phyloP scores from a whole-genome alignment of 495 filamentous ascomycete genomes.

The Staphylotrichum longicolle region DNA sequence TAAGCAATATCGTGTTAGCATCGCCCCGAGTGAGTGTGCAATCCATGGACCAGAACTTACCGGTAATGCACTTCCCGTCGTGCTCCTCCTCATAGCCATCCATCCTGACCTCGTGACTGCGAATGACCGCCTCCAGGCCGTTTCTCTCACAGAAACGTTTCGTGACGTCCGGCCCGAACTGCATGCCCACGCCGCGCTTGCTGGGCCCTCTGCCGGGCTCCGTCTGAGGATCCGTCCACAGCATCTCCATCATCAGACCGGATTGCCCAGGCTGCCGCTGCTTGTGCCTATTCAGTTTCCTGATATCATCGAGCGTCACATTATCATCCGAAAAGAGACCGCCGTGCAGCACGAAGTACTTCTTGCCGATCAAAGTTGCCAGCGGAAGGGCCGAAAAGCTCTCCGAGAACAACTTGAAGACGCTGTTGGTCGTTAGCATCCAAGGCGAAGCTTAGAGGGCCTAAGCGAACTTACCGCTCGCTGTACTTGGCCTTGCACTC shows the following conservation, averaged over 20 bases:
- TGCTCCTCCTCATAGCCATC: conserved; percentile 97
- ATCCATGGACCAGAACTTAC: conserved; percentile 39
- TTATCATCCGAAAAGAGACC: conserved; percentile 98
- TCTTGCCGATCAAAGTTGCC: conserved; percentile 86
- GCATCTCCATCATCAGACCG: conserved; percentile 99
- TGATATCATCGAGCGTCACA: conserved; percentile 84
- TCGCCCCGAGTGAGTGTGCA: conserved; percentile 8
- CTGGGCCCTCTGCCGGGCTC: conserved; percentile 84
- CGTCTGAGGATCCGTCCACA: conserved; percentile 95
- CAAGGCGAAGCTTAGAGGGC: neutral
- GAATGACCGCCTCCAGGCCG: conserved; percentile 89
- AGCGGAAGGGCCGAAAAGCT: conserved; percentile 94
- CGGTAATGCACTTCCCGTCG: conserved; percentile 93
- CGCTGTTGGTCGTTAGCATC: conserved; percentile 37
- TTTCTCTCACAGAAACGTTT: conserved; percentile 97
- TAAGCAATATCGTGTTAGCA: conserved; percentile 18
- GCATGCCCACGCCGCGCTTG: conserved; percentile 94
- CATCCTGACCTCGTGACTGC: conserved; percentile 97
- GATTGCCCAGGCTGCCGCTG: conserved; percentile 94
- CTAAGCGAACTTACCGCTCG: conserved; percentile 54
- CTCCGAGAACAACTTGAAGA: conserved; percentile 98
- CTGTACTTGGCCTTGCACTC: conserved; percentile 98
- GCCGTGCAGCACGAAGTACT: conserved; percentile 91
- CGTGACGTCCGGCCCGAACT: conserved; percentile 96
- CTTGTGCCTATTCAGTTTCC: conserved; percentile 85